Percentiles rank a stretch among this genome's conserved stretches.
These are phyloP conservation scores for Phaeosphaeriaceae sp. DNA, from an alignment of 2,329 filamentous ascomycete genomes.

Conservation along the genomic window DNA sequence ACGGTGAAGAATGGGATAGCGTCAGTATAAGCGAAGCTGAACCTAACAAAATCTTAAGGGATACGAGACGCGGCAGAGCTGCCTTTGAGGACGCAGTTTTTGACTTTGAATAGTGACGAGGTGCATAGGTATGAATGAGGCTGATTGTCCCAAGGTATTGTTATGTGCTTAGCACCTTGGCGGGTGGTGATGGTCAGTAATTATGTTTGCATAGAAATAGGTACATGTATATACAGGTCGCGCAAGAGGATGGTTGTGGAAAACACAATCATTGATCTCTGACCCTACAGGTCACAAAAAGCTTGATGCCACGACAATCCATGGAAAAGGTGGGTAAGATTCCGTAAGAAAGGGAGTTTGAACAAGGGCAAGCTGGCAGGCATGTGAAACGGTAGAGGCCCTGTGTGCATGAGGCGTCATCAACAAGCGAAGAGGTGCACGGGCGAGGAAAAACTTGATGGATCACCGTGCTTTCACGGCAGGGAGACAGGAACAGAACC, in stretches of 20 bases:
- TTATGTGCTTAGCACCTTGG: neutral
- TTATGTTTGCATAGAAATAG: too few species aligned
- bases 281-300: neutral
- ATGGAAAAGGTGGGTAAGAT: neutral
- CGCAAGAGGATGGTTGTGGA: neutral
- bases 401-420: constrained; percentile 3
- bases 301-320: constrained; percentile 2
- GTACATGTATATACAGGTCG: too few species aligned
- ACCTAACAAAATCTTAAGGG: neutral
- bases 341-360: constrained; percentile 1
- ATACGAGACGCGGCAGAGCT: constrained; percentile 2
- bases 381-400: constrained; percentile 5
- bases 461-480: too few species aligned
- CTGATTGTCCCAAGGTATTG: neutral
- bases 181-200: neutral
- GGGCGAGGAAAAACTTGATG: neutral
- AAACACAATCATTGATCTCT: neutral
- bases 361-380: too few species aligned
- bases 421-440: constrained; percentile 1
- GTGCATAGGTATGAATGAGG: neutral
- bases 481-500: too few species aligned
- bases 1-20: neutral
- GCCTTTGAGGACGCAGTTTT: neutral
- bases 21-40: neutral
- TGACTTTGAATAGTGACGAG: neutral